phyloP scores from a whole-genome alignment of 768 basidiomycete genomes.

The Mycena vitilis region DNA sequence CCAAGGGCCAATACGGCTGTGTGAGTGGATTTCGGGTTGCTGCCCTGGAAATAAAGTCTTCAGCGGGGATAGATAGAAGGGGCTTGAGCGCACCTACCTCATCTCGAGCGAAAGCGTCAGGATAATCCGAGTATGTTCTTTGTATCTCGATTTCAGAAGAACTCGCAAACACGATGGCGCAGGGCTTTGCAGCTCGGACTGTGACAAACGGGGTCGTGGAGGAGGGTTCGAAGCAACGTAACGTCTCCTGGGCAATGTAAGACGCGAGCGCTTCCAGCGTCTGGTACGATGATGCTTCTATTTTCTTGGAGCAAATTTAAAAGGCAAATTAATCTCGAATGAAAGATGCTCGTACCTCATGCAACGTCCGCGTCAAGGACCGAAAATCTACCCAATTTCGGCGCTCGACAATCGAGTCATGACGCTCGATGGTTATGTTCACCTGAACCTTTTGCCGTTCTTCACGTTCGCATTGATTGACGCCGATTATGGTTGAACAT shows the following conservation, averaged over 20 bases:
- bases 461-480: conserved; percentile 73
- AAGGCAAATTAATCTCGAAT: background rate
- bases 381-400: conserved; percentile 54
- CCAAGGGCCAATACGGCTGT: conserved; percentile 83
- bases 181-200: conserved; percentile 77
- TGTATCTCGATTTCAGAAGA: conserved; percentile 72
- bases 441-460: conserved; percentile 73
- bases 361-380: conserved; percentile 49
- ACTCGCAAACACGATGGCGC: conserved; percentile 74
- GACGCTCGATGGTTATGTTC: conserved; percentile 47
- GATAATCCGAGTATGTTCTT: conserved; percentile 56
- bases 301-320: conserved; percentile 51
- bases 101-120: conserved; percentile 28
- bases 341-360: conserved; percentile 43
- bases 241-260: conserved; percentile 59
- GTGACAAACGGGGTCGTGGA: conserved; percentile 48
- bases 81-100: background rate
- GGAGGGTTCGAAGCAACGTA: conserved; percentile 43
- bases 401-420: conserved; percentile 32
- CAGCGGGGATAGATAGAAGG: conserved; percentile 3
- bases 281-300: conserved; percentile 60
- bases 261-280: conserved; percentile 82
- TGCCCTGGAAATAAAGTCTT: background rate
- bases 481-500: conserved; percentile 70
- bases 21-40: conserved; percentile 10